Base-by-base conservation (phyloP, 805 yeast genomes). In the Candida odintsovae region DNA sequence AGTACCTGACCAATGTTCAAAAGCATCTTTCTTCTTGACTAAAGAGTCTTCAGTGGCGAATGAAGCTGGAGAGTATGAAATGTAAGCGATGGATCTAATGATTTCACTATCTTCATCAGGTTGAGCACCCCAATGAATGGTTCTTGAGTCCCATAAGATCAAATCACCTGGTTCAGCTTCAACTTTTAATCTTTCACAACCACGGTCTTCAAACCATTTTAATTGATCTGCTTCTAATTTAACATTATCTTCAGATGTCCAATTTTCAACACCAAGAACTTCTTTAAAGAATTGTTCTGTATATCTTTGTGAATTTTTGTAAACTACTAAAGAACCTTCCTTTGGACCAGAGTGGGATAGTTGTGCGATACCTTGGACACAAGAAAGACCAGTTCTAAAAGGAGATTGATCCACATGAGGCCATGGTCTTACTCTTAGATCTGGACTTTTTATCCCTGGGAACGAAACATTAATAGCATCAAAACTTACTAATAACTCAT, bases 361-460 rank as follows among this genome's bases (percentile, higher is more conserved):
- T 33, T 55, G 56, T n/a, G 63, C 61, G 45, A 66, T 62, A 38
- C 70, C 69, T 50, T 66, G 69, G 19, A 59, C 56, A 55, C 70
- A 65, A 12, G 55, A 51, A 16, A 65, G 44, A 5, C 66, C 65
- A 3, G 47, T 38, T 41, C 64, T 62, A 47, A 46, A 59, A 6
- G 68, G 68, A 18, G 63, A 56, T 46, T 64, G 68, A 45, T 66
- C 68, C 21, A 66, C 58, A 55, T 66, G 70, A 18, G 61, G 66
- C 70, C 70, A 66, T 13, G 56, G 47, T 4, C 20, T 47, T 13
- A 18, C 5, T 35, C 43, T 15, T 1, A 25, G 5, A 40, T 33
- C 41, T 56, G 53, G 22, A 45, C 43, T 42, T 22, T 50, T 54
- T 26, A 35, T 4, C 58, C 58, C 5, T 68, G 70, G 23, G 20